A percentile compares a stretch with the other conserved stretches of the same genome.
Evolutionary conservation across 495 filamentous ascomycete species (phyloP).

Genomic region (Neurospora africana): DNA sequence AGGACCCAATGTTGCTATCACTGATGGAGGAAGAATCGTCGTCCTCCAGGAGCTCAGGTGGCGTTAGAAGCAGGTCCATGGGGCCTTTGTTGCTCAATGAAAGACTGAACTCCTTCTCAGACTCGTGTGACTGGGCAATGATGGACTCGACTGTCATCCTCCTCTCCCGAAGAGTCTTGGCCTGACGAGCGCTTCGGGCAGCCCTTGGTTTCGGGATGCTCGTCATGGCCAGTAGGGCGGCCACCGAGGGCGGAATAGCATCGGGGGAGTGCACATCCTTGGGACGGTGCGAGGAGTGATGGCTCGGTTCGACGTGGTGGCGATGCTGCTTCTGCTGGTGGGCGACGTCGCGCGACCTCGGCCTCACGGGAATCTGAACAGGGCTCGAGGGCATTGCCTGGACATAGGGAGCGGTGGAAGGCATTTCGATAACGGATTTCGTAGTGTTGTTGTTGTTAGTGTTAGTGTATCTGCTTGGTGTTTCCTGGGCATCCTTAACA

Average conservation of each 20-base stretch:
- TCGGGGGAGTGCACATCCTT: conserved; percentile 36
- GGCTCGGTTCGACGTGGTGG: not conserved
- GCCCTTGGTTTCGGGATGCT: conserved; percentile 42
- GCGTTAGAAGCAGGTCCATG: conserved; percentile 41
- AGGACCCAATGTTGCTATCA: conserved; percentile 33
- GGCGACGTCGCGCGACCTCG: conserved; percentile 23
- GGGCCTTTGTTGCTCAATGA: conserved; percentile 34
- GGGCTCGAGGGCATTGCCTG: conserved; percentile 28
- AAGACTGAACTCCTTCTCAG: conserved; percentile 39
- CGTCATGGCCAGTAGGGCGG: conserved; percentile 49
- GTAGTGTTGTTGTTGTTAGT: not conserved
- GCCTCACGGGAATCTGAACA: conserved; percentile 34
- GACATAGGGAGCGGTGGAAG: not conserved
- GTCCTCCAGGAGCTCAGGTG: conserved; percentile 43
- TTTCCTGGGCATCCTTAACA: not conserved
- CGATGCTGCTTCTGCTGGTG: conserved; percentile 14
- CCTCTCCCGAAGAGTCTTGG: conserved; percentile 16
- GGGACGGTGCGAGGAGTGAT: conserved; percentile 13
- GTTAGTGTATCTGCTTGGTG: not conserved
- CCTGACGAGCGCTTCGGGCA: conserved; percentile 15
- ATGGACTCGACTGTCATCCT: conserved; percentile 41
- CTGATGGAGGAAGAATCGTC: conserved; percentile 32
- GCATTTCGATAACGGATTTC: not conserved
- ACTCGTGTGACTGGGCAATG: conserved; percentile 35
- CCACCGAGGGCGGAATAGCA: conserved; percentile 46